Evolutionary conservation across 139 green algal species (phyloP), one percentile per base, ranked within the genome.

Genomic region (Closterium sp.): DNA sequence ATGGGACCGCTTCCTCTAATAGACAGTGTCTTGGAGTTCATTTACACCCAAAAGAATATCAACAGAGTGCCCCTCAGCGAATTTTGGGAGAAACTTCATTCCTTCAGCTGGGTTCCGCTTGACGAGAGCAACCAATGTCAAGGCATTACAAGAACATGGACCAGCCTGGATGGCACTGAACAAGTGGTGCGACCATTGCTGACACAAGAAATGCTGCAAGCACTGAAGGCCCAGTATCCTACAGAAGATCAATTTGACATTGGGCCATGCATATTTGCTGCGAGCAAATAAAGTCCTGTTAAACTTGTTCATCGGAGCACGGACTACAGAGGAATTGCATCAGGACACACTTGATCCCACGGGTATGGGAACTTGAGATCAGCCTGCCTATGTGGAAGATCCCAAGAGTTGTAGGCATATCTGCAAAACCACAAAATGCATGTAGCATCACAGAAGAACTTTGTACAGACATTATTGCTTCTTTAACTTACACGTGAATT

Each of bases 401-500:
- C 22, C 90, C 90, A 92, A 62, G 90, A 70, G 19, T 28, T n/a
- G 70, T 92, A 92, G 22, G 32, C 70, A 62, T 91, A 92, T 34
- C 90, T 92, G 90, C 90, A 42, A 92, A 30, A 30, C 31, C 31
- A 28, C 89, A 30, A 79, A 79, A 79, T 50, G 38, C 38, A 11
- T 50, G 38, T 13, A 5, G 17, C 27, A 79, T 79, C 62, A 79
- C 17, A 27, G 62, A 79, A 79, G 62, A 70, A 70, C 45, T 19
- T 79, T 22, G 62, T 27, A 79, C 1, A 79, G 62, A 24, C 17
- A 79, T 27, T 0, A 79, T 79, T 79, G 17, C 3, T 79, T 5
- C 11, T 13, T 79, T 2, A 79, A 94, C 91, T 93, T 90, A 94
- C 91, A 94, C 34, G 24, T 94, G 73, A 28, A 94, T 93, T 34